Conservation (phyloP, 1,284 basidiomycete genomes). For the Trichosporon sp. region DNA sequence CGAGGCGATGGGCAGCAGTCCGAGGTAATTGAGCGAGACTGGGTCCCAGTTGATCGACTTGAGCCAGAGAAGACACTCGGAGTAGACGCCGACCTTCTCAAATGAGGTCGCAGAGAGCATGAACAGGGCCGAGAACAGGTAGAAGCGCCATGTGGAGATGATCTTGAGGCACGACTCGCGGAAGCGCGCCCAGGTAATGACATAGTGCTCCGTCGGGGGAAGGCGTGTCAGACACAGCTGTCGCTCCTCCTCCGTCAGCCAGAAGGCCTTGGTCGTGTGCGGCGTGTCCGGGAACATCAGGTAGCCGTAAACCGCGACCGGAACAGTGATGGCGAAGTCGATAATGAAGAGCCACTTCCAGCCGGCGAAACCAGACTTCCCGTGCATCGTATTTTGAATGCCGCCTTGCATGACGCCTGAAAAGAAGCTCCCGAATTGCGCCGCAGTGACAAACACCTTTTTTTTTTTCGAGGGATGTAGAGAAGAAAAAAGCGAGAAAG, state of each 20-base stretch:
- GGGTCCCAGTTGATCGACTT: conserved; percentile 23
- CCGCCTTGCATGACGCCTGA: conserved; percentile 43
- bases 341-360: conserved; percentile 44
- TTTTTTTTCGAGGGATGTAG: too few species aligned
- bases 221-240: conserved; percentile 30
- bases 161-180: conserved; percentile 22
- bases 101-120: conserved; percentile 29
- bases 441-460: conserved; percentile 36
- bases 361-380: conserved; percentile 26
- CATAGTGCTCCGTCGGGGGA: conserved; percentile 24
- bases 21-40: conserved; percentile 30
- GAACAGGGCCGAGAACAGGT: conserved; percentile 39
- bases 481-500: not conserved
- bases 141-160: conserved; percentile 31
- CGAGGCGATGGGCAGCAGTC: conserved; percentile 29
- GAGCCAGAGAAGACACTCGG: conserved; percentile 37
- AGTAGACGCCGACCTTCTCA: conserved; percentile 38
- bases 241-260: conserved; percentile 38
- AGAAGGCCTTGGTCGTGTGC: conserved; percentile 37
- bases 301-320: conserved; percentile 41
- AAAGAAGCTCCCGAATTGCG: conserved; percentile 41
- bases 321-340: conserved; percentile 37
- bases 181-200: conserved; percentile 30
- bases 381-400: conserved; percentile 34
- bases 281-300: conserved; percentile 44